Base-by-base conservation (phyloP, 768 basidiomycete genomes). In the Lactarius pseudohatsudake region DNA sequence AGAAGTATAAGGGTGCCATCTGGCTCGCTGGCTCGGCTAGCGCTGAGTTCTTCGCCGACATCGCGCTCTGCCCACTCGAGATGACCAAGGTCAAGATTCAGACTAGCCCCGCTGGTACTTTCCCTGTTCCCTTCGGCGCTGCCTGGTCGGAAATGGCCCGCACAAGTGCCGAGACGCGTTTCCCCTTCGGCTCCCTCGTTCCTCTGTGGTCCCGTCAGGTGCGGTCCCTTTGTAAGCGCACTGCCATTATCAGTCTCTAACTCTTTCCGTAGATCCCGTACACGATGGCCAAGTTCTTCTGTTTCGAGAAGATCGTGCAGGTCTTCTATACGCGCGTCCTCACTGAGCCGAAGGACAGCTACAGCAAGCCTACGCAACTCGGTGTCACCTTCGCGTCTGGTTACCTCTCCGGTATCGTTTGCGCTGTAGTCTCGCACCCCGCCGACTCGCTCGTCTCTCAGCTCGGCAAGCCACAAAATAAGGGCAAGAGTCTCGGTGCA, bases 211-310 rank as follows among this genome's bases (percentile, higher is more conserved):
- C 91, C 47, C 91, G 91, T 75, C 91, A 92, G 81, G 90, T 89
- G 65, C 61, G 81, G 72, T 43, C 61, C n/a, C 41, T 3, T 53
- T 41, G 26, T 32, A 3, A 4, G 13, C 9, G 4, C 3, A 15
- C 11, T 20, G 8, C 20, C 59, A 4, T 38, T 22, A 47, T 62
- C 58, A n/a, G 70, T 38, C 40, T 38, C 2, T n/a, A 55, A 64
- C 8, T 40, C 36, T 59, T 0, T 20, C 6, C 68, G 62, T 77
- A 96, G 90, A 94, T 96, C 74, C 95, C 95, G 62, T 97, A 97
- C 84, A 97, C 95, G 74, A 96, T 97, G 94, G 94, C 94, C 82
- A 97, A 97, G 81, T 97, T 97, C 86, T 93, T 86, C 86, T 94
- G 92, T 85, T 96, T 89, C 77, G 93, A 95, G 78, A 88, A 89